Conservation (phyloP, 495 filamentous ascomycete genomes). For the Darksidea phi region DNA sequence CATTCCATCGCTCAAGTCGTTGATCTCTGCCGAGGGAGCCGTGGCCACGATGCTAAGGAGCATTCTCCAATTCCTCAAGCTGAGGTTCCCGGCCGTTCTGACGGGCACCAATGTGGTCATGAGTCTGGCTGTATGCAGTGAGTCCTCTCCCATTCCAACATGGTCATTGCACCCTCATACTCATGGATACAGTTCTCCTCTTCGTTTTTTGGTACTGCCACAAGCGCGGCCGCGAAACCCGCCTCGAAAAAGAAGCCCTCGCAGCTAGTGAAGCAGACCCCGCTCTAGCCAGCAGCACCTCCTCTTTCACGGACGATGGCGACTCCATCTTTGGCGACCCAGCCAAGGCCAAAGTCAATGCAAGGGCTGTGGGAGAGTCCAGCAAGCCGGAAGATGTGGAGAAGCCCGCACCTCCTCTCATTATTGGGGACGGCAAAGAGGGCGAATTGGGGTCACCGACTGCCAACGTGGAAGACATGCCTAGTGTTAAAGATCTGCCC, state of each 20-base stretch:
- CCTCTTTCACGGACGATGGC: conserved; percentile 16
- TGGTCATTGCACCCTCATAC: not conserved
- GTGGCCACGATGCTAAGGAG: conserved; percentile 77
- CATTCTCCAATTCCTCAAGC: conserved; percentile 79
- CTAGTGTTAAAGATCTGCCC: conserved; percentile 32
- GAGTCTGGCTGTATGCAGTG: conserved; percentile 80
- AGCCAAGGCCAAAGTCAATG: not conserved
- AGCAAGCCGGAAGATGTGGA: conserved; percentile 13
- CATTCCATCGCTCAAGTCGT: conserved; percentile 66
- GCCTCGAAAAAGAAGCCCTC: conserved; percentile 66
- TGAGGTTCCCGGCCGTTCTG: conserved; percentile 80
- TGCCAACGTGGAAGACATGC: conserved; percentile 29
- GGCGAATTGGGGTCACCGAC: conserved; percentile 17
- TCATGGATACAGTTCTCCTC: conserved; percentile 63
- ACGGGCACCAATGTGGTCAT: conserved; percentile 80
- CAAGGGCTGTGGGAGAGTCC: conserved; percentile 17
- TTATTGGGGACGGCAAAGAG: conserved; percentile 30
- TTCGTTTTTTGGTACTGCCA: conserved; percentile 97
- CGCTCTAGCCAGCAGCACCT: conserved; percentile 16
- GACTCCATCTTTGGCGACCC: conserved; percentile 1
- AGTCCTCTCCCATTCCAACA: conserved; percentile 40
- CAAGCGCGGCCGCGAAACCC: conserved; percentile 81
- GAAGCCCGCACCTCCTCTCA: conserved; percentile 23
- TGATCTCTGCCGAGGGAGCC: conserved; percentile 83
- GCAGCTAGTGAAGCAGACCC: conserved; percentile 21